Evolutionary conservation across 2,329 filamentous ascomycete species (phyloP).

Genomic region (Paraphaeosphaeria sporulosa): DNA sequence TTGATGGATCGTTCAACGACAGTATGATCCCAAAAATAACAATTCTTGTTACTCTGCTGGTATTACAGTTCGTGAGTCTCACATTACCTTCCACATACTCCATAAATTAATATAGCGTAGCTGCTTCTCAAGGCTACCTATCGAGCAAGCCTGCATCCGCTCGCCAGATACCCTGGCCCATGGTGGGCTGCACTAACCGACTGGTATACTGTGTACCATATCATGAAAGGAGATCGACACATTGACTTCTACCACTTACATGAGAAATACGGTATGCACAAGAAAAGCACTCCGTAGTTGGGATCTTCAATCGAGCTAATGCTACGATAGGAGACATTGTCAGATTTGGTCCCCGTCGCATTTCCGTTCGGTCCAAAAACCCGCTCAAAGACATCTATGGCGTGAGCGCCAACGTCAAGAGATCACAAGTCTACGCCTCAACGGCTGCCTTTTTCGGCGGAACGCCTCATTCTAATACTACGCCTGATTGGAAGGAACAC

Average conservation of each 20-base stretch:
- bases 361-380: slow-evolving; percentile 12
- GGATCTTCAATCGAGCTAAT: too few relatives aligned
- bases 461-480: slow-evolving; percentile 12
- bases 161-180: slow-evolving; percentile 45
- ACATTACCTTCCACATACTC: neutral
- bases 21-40: neutral
- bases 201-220: slow-evolving; percentile 61
- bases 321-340: slow-evolving; percentile 1
- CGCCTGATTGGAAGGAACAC: slow-evolving; percentile 13
- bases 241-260: slow-evolving; percentile 62
- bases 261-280: slow-evolving; percentile 62
- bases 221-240: slow-evolving; percentile 16
- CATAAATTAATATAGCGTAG: neutral
- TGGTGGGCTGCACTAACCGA: slow-evolving; percentile 26
- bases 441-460: slow-evolving; percentile 12
- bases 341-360: slow-evolving; percentile 16
- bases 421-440: slow-evolving; percentile 12
- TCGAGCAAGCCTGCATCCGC: slow-evolving; percentile 30
- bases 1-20: neutral
- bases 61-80: neutral
- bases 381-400: slow-evolving; percentile 18
- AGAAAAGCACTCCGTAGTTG: too few relatives aligned
- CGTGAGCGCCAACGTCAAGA: slow-evolving; percentile 15
- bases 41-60: neutral
- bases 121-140: slow-evolving; percentile 9